Percentiles rank a stretch among this genome's conserved stretches.
phyloP scores from a whole-genome alignment of 2,329 filamentous ascomycete species.

The Aaosphaeria pasadenensis region DNA sequence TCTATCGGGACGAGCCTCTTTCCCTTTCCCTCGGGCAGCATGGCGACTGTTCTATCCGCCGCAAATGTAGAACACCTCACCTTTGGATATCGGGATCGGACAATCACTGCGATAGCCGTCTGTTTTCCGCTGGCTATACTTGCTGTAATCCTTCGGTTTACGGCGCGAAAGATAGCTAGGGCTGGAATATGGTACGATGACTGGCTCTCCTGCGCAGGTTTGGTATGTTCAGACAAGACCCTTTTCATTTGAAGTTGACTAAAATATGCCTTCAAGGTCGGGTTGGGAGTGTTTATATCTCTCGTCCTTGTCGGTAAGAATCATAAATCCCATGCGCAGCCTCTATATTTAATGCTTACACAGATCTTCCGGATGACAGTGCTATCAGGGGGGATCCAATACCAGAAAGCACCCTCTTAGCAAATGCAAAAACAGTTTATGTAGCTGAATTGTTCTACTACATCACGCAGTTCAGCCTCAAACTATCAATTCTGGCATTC shows the following conservation, averaged over 20 bases:
- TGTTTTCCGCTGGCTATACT: neutral
- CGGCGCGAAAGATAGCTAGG: conserved; percentile 1
- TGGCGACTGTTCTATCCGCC: neutral
- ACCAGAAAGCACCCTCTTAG: too few species aligned
- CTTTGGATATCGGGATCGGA: neutral
- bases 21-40: neutral
- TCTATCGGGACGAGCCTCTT: too few species aligned
- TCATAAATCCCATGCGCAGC: neutral
- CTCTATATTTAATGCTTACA: neutral
- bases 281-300: conserved; percentile 1
- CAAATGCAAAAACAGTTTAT: conserved; percentile 4
- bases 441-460: conserved; percentile 19
- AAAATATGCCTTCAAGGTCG: neutral
- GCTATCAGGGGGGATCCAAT: too few species aligned
- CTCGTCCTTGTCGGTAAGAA: conserved; percentile 1
- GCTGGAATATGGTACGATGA: conserved; percentile 2
- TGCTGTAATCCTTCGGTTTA: neutral
- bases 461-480: conserved; percentile 12
- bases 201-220: neutral
- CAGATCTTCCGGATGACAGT: too few species aligned
- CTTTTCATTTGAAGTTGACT: neutral
- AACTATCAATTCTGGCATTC: conserved; percentile 21
- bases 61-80: conserved; percentile 2
- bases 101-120: conserved; percentile 1
- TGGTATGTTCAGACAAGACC: conserved; percentile 1